phyloP scores from a whole-genome alignment of 1,284 basidiomycete species.

The Tremellales sp. region DNA sequence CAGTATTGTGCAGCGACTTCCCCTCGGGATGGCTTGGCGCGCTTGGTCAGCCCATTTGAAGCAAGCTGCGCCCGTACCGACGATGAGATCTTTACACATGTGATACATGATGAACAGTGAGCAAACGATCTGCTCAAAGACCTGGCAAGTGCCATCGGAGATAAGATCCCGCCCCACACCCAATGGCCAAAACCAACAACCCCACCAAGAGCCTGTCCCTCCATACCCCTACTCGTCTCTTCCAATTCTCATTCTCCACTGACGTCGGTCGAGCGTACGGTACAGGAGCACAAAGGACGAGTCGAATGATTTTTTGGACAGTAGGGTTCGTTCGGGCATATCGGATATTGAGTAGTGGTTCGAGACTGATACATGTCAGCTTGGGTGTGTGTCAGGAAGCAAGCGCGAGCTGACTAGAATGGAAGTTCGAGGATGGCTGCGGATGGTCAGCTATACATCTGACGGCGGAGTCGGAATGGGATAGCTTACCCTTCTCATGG shows the following conservation, averaged over 20 bases:
- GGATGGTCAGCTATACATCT: not conserved
- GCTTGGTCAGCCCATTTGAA: too few species aligned
- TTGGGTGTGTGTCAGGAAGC: not conserved
- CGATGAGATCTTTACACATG: too few species aligned
- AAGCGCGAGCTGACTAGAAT: slow-evolving; percentile 18
- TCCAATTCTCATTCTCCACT: slow-evolving; percentile 32
- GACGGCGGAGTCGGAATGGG: not conserved
- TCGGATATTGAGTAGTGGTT: slow-evolving; percentile 37
- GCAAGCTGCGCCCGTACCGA: too few species aligned
- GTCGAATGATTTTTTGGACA: slow-evolving; percentile 21
- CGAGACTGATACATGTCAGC: slow-evolving; percentile 23
- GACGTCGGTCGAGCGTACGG: slow-evolving; percentile 33
- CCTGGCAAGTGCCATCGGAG: too few species aligned
- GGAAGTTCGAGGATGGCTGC: slow-evolving; percentile 40
- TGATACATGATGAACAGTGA: too few species aligned
- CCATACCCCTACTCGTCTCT: not conserved
- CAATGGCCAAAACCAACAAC: not conserved
- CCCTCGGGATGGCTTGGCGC: too few species aligned
- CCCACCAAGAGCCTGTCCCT: not conserved
- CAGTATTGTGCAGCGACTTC: too few species aligned
- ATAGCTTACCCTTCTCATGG: slow-evolving; percentile 38
- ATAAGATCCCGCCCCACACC: not conserved
- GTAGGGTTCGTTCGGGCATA: slow-evolving; percentile 34
- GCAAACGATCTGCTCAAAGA: too few species aligned
- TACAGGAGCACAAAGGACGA: slow-evolving; percentile 15